Percentiles rank a stretch among this genome's conserved stretches.
Evolutionary conservation across 768 basidiomycete genomes (phyloP).

Genomic region (Galerina sulciceps): DNA sequence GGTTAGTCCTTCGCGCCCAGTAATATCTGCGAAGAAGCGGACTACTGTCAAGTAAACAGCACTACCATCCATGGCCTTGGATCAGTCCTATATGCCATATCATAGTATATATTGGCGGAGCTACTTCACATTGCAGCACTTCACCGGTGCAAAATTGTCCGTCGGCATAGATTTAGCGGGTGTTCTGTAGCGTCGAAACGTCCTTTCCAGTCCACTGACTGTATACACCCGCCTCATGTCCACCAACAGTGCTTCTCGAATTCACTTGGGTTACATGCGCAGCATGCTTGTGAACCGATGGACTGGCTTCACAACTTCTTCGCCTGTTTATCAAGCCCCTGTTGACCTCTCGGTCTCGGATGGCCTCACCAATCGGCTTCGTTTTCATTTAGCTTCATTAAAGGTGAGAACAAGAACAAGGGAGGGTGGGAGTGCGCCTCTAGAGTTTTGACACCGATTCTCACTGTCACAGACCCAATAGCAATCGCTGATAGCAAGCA

Average conservation of each 20-base stretch:
- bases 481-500: neutral
- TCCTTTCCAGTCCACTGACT: no score
- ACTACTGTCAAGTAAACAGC: no score
- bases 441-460: neutral
- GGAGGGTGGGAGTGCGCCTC: slow-evolving; percentile 1
- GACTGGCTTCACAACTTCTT: neutral
- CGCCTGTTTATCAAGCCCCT: neutral
- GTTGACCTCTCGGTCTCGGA: neutral
- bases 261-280: neutral
- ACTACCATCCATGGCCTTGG: no score
- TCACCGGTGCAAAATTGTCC: no score
- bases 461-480: neutral
- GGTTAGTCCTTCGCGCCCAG: no score
- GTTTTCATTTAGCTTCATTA: slow-evolving; percentile 3
- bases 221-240: neutral
- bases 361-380: neutral
- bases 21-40: no score
- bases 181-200: no score
- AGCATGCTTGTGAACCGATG: neutral
- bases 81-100: no score
- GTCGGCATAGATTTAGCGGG: no score
- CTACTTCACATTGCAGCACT: no score
- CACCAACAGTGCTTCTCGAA: neutral
- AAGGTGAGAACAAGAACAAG: neutral
- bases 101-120: no score